phyloP scores from a whole-genome alignment of 345 rosid genomes.

The Eucalyptus pauciflora region DNA sequence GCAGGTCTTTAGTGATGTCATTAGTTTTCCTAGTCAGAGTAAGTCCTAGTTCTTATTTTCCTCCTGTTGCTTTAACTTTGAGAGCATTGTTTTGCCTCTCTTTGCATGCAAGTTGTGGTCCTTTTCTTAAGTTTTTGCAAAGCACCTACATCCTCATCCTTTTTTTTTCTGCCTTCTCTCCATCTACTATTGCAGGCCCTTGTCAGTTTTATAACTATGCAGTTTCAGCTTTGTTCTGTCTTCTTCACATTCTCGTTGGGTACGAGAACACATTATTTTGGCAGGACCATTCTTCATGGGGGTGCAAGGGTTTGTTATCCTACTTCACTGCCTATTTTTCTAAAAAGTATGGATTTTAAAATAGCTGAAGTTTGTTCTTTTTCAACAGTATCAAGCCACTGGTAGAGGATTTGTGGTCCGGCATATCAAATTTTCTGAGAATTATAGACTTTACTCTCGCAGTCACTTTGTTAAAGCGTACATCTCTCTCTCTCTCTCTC shows the following conservation, averaged over 20 bases:
- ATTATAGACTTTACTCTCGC: slow-evolving; percentile 92
- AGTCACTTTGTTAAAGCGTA: slow-evolving; percentile 96
- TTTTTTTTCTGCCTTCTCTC: neutral
- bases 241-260: slow-evolving; percentile 98
- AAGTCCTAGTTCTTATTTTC: neutral
- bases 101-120: neutral
- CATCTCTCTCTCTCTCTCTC: slow-evolving; percentile 11
- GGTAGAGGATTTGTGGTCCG: slow-evolving; percentile 97
- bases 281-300: slow-evolving; percentile 95
- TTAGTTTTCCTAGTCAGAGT: neutral
- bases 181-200: slow-evolving; percentile 48
- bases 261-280: slow-evolving; percentile 92
- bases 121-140: neutral
- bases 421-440: slow-evolving; percentile 84
- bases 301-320: slow-evolving; percentile 75
- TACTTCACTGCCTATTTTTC: neutral
- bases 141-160: neutral
- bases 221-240: slow-evolving; percentile 89
- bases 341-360: neutral
- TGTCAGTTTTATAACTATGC: slow-evolving; percentile 89
- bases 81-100: neutral
- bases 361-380: neutral
- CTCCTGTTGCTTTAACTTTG: neutral
- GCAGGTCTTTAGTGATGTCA: neutral
- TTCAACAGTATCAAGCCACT: slow-evolving; percentile 82